phyloP scores from a whole-genome alignment of 2,329 filamentous ascomycete genomes.

The Aphanocladium album region DNA sequence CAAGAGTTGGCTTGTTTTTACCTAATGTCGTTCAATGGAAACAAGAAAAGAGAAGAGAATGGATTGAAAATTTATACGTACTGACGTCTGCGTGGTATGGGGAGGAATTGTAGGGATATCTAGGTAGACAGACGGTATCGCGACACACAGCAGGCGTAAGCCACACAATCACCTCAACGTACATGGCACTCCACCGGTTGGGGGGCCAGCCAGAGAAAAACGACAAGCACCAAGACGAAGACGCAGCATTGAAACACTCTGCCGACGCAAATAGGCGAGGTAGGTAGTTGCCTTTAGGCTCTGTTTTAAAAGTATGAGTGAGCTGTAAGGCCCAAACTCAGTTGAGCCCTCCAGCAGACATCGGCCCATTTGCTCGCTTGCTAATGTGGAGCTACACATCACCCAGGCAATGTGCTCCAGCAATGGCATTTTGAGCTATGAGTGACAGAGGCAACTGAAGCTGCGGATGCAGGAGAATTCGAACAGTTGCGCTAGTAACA shows the following conservation, averaged over 20 bases:
- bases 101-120: neutral
- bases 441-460: neutral
- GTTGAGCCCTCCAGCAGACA: neutral
- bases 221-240: no score
- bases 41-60: neutral
- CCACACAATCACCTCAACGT: no score
- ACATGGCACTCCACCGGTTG: neutral
- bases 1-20: neutral
- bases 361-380: conserved; percentile 4
- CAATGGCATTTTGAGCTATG: neutral
- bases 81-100: neutral
- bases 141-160: no score
- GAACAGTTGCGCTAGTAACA: no score
- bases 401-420: neutral
- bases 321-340: neutral
- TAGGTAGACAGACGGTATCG: no score
- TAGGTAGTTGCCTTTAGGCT: neutral
- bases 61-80: neutral
- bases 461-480: no score
- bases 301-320: neutral
- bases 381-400: neutral
- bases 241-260: no score
- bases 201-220: neutral
- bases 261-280: no score
- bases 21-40: neutral